Conservation (phyloP, 345 rosid genomes). For the Arabidopsis arenosa region DNA sequence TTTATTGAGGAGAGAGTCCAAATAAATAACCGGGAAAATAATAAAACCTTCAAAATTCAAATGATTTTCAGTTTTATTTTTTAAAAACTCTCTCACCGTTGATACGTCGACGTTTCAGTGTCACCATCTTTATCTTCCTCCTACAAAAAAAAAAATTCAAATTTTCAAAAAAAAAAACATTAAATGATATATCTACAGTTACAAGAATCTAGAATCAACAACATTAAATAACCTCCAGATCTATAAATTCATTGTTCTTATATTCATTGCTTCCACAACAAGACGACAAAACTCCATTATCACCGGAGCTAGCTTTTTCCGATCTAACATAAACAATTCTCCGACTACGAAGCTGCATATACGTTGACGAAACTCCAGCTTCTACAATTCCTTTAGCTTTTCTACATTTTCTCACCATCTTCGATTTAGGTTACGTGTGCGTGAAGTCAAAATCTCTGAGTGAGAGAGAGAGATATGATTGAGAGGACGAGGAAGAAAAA, state of each 20-base stretch:
- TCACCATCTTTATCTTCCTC: conserved; percentile 52
- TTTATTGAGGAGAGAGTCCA: conserved; percentile 15
- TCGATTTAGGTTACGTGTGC: conserved; percentile 13
- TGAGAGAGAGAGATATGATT: conserved; percentile 2
- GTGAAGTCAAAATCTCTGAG: background rate
- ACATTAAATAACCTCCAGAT: conserved; percentile 58
- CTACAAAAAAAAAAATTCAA: background rate
- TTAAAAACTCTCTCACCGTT: conserved; percentile 15
- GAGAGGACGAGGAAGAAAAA: conserved; percentile 13
- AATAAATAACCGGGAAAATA: conserved; percentile 10
- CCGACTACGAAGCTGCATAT: conserved; percentile 53
- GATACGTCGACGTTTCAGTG: conserved; percentile 59
- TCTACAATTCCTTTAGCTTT: conserved; percentile 48
- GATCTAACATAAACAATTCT: conserved; percentile 31
- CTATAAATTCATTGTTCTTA: conserved; percentile 43
- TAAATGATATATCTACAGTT: conserved; percentile 28
- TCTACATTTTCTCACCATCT: conserved; percentile 56
- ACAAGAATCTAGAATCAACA: conserved; percentile 25
- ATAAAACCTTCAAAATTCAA: conserved; percentile 40
- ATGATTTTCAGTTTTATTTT: background rate
- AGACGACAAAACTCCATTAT: conserved; percentile 45
- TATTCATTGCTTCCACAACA: conserved; percentile 52
- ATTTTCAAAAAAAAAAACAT: conserved; percentile 31
- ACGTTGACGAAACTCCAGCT: conserved; percentile 42
- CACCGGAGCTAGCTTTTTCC: conserved; percentile 42